Conservation (phyloP, 805 yeast genomes). For the Nakazawaea peltata region DNA sequence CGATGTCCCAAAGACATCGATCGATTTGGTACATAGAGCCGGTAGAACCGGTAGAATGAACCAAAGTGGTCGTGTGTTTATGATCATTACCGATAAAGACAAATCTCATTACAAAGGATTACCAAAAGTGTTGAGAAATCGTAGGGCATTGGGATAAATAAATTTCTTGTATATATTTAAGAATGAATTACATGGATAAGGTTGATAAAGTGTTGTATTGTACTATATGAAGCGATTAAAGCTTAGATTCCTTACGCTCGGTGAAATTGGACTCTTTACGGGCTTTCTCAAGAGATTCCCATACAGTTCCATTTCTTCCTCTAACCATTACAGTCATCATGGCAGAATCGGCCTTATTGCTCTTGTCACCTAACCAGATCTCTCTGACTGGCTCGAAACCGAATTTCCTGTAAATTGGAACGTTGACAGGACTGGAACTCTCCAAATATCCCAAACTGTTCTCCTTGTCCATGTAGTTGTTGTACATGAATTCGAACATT, state of each 20-base stretch:
- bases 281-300: too few species aligned
- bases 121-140: constrained; percentile 57
- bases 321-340: constrained; percentile 32
- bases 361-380: constrained; percentile 29
- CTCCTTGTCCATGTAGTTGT: constrained; percentile 33
- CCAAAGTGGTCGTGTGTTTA: constrained; percentile 78
- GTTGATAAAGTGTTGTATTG: too few species aligned
- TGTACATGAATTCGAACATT: constrained; percentile 40
- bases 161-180: background rate
- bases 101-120: constrained; percentile 79
- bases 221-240: too few species aligned
- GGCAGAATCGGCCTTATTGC: constrained; percentile 21
- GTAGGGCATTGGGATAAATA: constrained; percentile 23
- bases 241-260: too few species aligned
- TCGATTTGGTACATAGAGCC: constrained; percentile 82
- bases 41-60: constrained; percentile 95
- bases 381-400: constrained; percentile 43
- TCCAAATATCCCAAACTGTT: constrained; percentile 40
- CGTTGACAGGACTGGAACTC: constrained; percentile 34
- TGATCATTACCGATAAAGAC: constrained; percentile 61
- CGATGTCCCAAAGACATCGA: constrained; percentile 79
- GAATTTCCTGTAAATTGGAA: constrained; percentile 46
- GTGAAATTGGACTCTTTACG: too few species aligned
- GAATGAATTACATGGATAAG: too few species aligned
- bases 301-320: constrained; percentile 23